Percentiles rank a stretch among this genome's conserved stretches.
Evolutionary conservation across 176 grass and related monocot genomes (phyloP).

Genomic region (Ananas comosus): DNA sequence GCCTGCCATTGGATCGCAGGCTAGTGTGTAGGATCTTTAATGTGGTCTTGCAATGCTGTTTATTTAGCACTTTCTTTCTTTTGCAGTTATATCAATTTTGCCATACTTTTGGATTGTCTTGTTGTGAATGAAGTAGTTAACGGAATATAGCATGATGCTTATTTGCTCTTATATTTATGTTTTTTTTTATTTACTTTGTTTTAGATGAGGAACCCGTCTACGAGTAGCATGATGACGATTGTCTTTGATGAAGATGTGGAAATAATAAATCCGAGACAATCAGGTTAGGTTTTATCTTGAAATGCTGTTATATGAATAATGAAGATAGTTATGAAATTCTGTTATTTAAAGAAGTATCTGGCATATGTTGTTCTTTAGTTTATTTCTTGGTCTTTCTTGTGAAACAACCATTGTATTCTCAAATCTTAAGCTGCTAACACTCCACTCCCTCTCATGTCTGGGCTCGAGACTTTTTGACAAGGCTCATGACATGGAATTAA

Average conservation of each 20-base stretch:
- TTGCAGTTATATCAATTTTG: not conserved
- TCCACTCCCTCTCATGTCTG: too few species aligned
- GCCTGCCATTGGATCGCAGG: too few species aligned
- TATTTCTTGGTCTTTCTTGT: too few species aligned
- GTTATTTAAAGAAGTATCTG: not conserved
- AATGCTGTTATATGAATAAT: conserved; percentile 8
- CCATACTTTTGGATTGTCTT: not conserved
- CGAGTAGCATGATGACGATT: conserved; percentile 33
- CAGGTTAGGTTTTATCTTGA: conserved; percentile 48
- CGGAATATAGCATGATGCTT: not conserved
- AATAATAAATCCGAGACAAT: conserved; percentile 25
- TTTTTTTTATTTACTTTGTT: conserved; percentile 8
- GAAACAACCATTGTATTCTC: too few species aligned
- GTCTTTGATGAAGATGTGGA: conserved; percentile 90
- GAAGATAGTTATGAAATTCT: not conserved
- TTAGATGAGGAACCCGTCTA: conserved; percentile 33
- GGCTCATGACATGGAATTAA: too few species aligned
- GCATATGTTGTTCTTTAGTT: not conserved
- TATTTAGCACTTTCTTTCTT: not conserved
- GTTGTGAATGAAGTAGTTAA: not conserved
- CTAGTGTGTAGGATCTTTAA: too few species aligned
- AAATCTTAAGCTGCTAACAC: too few species aligned
- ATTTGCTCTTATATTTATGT: not conserved
- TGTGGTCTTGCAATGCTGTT: too few species aligned
- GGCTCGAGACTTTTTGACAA: too few species aligned